A percentile compares a stretch with the other conserved stretches of the same genome.
Evolutionary conservation across 2,329 filamentous ascomycete genomes (phyloP).

Genomic region (Orbilia ellipsospora): DNA sequence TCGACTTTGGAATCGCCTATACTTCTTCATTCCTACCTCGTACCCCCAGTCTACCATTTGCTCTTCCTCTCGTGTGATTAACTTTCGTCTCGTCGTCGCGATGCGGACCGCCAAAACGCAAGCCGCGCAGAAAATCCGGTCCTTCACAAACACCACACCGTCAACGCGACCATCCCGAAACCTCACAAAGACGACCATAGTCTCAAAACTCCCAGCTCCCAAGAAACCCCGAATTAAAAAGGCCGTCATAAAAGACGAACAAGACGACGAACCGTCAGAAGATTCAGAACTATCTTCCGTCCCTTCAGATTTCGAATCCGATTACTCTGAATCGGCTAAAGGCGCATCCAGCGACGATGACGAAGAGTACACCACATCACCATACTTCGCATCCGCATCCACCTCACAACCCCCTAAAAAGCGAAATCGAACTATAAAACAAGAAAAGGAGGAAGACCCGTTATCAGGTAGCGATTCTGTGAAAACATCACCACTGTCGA

Average conservation of each 20-base stretch:
- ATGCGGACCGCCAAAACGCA: conserved; percentile 45
- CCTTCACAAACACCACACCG: conserved; percentile 47
- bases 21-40: neutral
- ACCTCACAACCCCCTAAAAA: conserved; percentile 39
- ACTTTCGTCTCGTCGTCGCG: conserved; percentile 3
- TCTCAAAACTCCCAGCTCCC: conserved; percentile 38
- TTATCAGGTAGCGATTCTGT: neutral
- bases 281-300: conserved; percentile 51
- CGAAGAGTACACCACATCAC: conserved; percentile 39
- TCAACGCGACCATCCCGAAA: conserved; percentile 31
- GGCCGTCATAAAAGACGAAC: conserved; percentile 1
- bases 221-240: conserved; percentile 12
- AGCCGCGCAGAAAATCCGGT: conserved; percentile 42
- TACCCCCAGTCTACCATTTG: neutral
- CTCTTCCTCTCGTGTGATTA: neutral
- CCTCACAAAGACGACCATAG: conserved; percentile 23
- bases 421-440: conserved; percentile 28
- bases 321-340: conserved; percentile 34
- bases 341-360: conserved; percentile 25
- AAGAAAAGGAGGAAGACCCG: conserved; percentile 16
- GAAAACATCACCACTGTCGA: neutral
- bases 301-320: conserved; percentile 51
- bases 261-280: conserved; percentile 12
- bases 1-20: neutral
- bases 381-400: conserved; percentile 34